phyloP scores from a whole-genome alignment of 208 protist genomes.

The Leishmania turanica region DNA sequence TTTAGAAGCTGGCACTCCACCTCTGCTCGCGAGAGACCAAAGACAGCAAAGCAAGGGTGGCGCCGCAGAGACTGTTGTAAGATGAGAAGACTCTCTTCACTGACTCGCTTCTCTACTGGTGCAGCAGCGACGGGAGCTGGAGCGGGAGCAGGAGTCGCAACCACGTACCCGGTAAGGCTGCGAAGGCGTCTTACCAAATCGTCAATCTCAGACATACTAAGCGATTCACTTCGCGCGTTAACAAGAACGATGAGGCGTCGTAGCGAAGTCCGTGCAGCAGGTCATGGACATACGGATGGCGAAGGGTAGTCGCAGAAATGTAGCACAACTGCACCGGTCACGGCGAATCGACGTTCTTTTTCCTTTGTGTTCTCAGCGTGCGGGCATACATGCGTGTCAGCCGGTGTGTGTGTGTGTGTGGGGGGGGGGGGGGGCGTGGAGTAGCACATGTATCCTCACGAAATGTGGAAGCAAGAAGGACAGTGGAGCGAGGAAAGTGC shows the following conservation, averaged over 20 bases:
- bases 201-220: constrained; percentile 40
- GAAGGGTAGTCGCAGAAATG: background rate
- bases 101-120: constrained; percentile 33
- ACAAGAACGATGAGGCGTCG: too few species aligned
- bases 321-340: background rate
- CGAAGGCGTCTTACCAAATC: constrained; percentile 74
- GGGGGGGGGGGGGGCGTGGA: background rate
- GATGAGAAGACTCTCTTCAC: constrained; percentile 50
- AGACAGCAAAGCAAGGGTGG: constrained; percentile 52
- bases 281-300: background rate
- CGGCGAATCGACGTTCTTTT: background rate
- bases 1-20: constrained; percentile 33
- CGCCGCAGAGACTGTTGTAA: constrained; percentile 71
- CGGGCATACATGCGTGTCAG: background rate
- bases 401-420: background rate
- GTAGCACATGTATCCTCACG: background rate
- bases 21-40: constrained; percentile 22
- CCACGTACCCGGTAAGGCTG: constrained; percentile 62
- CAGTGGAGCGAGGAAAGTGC: background rate
- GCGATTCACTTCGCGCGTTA: too few species aligned
- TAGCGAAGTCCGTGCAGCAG: background rate
- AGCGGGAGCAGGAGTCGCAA: background rate
- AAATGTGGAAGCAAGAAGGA: background rate
- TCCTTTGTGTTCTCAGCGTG: background rate
- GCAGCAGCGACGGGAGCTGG: constrained; percentile 18